phyloP scores from a whole-genome alignment of 352 stramenopile genomes.

The Pelagophyceae sp. region DNA sequence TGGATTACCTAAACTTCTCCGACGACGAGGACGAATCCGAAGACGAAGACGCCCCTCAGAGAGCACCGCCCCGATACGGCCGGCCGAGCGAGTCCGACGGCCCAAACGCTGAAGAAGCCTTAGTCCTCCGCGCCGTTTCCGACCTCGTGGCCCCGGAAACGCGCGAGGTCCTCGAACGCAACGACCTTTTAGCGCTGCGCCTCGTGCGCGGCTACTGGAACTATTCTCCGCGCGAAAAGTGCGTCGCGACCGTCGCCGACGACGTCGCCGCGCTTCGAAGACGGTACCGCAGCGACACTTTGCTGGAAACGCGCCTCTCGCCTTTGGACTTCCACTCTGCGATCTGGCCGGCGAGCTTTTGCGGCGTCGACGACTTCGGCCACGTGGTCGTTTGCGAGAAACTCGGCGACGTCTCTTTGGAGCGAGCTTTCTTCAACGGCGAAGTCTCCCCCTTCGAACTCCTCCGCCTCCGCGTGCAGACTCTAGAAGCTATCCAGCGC shows the following conservation, averaged over 20 bases:
- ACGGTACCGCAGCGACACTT: no score
- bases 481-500: not conserved
- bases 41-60: no score
- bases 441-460: not conserved
- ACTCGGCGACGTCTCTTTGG: not conserved
- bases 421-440: not conserved
- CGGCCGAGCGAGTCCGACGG: no score
- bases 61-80: no score
- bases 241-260: not conserved
- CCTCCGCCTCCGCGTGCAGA: not conserved
- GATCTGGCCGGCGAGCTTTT: not conserved
- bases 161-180: not conserved
- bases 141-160: no score
- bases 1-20: no score
- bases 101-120: no score
- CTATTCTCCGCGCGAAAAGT: not conserved
- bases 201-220: constrained; percentile 8
- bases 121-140: no score
- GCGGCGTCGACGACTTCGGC: not conserved
- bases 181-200: not conserved
- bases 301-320: not conserved
- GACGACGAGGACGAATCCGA: no score
- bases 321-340: not conserved
- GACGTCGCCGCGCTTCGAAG: not conserved
- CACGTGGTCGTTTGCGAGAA: constrained; percentile 1